Base-by-base conservation (phyloP, 176 grass and related monocot genomes). In the Dactylis glomerata region DNA sequence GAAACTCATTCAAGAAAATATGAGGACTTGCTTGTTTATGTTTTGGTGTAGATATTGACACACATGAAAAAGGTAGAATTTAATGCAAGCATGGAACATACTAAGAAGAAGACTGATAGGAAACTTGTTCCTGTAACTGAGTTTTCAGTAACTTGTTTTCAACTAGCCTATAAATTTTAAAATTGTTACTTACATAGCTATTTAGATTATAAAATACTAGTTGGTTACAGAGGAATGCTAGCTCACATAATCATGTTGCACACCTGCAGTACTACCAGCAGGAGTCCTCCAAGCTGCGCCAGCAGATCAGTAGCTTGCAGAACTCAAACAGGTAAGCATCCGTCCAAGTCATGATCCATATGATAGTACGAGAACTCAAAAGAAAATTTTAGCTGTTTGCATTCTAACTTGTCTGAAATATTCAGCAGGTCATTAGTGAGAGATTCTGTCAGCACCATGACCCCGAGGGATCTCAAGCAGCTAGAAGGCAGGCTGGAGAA, bases 181-280 rank as follows among this genome's bases (percentile, higher is more conserved):
- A 80, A 8, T 33, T 19, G 0, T 16, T 16, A 80, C 6, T 30
- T 22, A 56, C 14, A 34, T 76, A 79, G 56, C 16, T 6, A 13
- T 80, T 7, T 6, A 28, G 16, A 46, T 37, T 57, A 10, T 17
- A 26, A 41, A 82, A 66, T 13, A 17, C 1, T 31, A 62, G 85
- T 64, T 57, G 5, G 63, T 57, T 32, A 68, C 22, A 75, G 15
- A 54, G 10, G 82, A 74, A 31, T 87, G 67, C 16, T 67, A 16
- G 17, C 15, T 2, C 24, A 16, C 5, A 64, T 32, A 64, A 16
- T 50, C 6, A 64, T 41, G 75, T 33, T 40, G 14, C 58, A 24
- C 59, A 76, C 68, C 58, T 89, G 55, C 83, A 99, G 97, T 74
- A 94, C 66, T 99, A 94, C 91, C 88, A 93, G 84, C 88, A 99